A percentile compares a stretch with the other conserved stretches of the same genome.
These are phyloP conservation scores for Pestalotiopsis sp. DNA, from an alignment of 2,329 filamentous ascomycete species.

Conservation along the genomic window DNA sequence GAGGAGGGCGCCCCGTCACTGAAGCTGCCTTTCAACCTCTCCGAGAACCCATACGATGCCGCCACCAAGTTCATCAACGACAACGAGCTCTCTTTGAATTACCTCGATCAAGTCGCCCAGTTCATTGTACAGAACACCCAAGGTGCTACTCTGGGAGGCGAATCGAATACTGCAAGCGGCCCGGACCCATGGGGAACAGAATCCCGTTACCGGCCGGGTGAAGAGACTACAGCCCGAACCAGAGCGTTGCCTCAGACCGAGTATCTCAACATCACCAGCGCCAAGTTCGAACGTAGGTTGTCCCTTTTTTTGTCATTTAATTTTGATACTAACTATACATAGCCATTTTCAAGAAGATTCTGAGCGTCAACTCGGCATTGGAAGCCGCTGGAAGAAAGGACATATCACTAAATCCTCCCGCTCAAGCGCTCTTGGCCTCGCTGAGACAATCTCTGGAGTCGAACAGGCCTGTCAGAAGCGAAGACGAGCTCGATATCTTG, in stretches of 20 bases:
- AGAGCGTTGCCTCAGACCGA: constrained; percentile 77
- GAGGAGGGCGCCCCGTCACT: constrained; percentile 91
- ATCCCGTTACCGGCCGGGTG: constrained; percentile 76
- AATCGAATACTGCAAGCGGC: constrained; percentile 46
- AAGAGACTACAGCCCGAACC: constrained; percentile 49
- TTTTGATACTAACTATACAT: constrained; percentile 55
- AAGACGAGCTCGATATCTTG: constrained; percentile 63
- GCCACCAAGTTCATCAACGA: constrained; percentile 89
- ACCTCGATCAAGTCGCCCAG: constrained; percentile 88
- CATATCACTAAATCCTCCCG: constrained; percentile 71
- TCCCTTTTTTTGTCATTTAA: neutral
- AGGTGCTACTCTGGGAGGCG: constrained; percentile 77
- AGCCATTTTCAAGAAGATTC: constrained; percentile 76
- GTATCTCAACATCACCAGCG: constrained; percentile 76
- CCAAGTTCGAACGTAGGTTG: constrained; percentile 63
- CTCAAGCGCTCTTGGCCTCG: constrained; percentile 64
- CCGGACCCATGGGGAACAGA: constrained; percentile 80
- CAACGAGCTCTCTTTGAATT: constrained; percentile 84
- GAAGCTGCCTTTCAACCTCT: constrained; percentile 92
- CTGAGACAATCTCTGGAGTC: constrained; percentile 68
- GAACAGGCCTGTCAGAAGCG: constrained; percentile 49
- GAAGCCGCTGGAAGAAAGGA: constrained; percentile 73
- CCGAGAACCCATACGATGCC: constrained; percentile 89
- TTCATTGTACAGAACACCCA: constrained; percentile 92
- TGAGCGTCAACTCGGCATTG: constrained; percentile 74